A percentile compares a stretch with the other conserved stretches of the same genome.
Evolutionary conservation across 2,329 filamentous ascomycete species (phyloP).

Genomic region (Metarhizium guizhouense): DNA sequence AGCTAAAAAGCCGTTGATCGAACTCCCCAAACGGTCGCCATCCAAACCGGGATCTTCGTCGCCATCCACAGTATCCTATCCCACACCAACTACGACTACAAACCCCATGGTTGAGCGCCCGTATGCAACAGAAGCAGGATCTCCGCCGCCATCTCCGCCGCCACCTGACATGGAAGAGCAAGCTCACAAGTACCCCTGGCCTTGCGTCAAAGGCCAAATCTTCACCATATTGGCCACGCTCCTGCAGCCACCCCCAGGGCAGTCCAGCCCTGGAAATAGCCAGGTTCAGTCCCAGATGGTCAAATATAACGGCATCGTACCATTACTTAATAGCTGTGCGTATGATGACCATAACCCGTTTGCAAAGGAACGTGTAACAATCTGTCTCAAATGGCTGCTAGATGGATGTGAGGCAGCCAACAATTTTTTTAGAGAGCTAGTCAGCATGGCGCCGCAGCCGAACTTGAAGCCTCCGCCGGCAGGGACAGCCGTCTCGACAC

Average conservation of each 20-base stretch:
- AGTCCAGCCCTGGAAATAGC: conserved; percentile 53
- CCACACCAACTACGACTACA: conserved; percentile 6
- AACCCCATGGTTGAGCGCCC: conserved; percentile 52
- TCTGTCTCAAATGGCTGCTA: conserved; percentile 77
- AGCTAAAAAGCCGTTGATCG: conserved; percentile 65
- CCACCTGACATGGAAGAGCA: conserved; percentile 47
- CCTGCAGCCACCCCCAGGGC: conserved; percentile 67
- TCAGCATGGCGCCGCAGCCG: conserved; percentile 33
- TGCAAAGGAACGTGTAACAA: conserved; percentile 82
- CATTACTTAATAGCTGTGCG: conserved; percentile 78
- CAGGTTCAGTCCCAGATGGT: conserved; percentile 84
- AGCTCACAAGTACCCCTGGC: conserved; percentile 56
- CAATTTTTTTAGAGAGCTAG: conserved; percentile 58
- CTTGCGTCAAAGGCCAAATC: conserved; percentile 81
- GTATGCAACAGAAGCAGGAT: conserved; percentile 33
- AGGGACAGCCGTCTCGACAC: conserved; percentile 29
- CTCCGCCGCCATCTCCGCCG: conserved; percentile 27
- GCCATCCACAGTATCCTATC: conserved; percentile 14
- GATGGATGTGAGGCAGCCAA: conserved; percentile 68
- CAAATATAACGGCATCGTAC: conserved; percentile 74
- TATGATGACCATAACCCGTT: conserved; percentile 93
- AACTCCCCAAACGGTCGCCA: conserved; percentile 23
- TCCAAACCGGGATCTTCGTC: conserved; percentile 19
- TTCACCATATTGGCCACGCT: conserved; percentile 84
- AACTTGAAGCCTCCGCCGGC: conserved; percentile 26